phyloP scores from a whole-genome alignment of 495 filamentous ascomycete species.

The Daldinia bambusicola region DNA sequence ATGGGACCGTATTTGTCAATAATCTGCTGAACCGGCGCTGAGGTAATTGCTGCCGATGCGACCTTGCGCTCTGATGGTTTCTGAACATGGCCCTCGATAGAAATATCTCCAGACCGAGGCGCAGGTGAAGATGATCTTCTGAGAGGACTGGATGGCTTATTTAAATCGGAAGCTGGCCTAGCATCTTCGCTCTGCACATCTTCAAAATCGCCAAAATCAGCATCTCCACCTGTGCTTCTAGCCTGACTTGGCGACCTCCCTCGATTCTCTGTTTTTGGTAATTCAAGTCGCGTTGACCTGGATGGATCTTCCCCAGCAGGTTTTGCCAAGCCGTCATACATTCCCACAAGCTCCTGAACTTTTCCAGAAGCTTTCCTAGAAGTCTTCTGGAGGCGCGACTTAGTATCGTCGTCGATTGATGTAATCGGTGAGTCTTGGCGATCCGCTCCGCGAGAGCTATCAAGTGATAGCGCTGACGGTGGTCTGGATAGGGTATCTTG shows the following conservation, averaged over 20 bases:
- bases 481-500: constrained; percentile 49
- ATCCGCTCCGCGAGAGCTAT: constrained; percentile 53
- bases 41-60: background rate
- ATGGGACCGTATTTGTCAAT: constrained; percentile 49
- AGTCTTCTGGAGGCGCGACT: constrained; percentile 39
- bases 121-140: constrained; percentile 30
- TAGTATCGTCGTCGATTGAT: constrained; percentile 63
- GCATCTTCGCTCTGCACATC: constrained; percentile 52
- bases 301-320: constrained; percentile 48
- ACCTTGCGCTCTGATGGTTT: background rate
- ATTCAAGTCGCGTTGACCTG: constrained; percentile 30
- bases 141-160: constrained; percentile 9
- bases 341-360: constrained; percentile 59
- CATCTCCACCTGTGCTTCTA: constrained; percentile 41
- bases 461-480: constrained; percentile 54
- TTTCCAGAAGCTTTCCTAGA: constrained; percentile 52
- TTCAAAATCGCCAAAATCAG: constrained; percentile 65
- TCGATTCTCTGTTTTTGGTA: constrained; percentile 15
- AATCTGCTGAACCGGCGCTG: constrained; percentile 27
- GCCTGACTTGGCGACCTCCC: constrained; percentile 27
- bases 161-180: constrained; percentile 30
- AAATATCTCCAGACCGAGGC: constrained; percentile 15
- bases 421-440: constrained; percentile 63
- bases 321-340: constrained; percentile 59
- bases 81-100: background rate